These are phyloP conservation scores for Russula sp. DNA, from an alignment of 768 basidiomycete genomes.

Conservation along the genomic window DNA sequence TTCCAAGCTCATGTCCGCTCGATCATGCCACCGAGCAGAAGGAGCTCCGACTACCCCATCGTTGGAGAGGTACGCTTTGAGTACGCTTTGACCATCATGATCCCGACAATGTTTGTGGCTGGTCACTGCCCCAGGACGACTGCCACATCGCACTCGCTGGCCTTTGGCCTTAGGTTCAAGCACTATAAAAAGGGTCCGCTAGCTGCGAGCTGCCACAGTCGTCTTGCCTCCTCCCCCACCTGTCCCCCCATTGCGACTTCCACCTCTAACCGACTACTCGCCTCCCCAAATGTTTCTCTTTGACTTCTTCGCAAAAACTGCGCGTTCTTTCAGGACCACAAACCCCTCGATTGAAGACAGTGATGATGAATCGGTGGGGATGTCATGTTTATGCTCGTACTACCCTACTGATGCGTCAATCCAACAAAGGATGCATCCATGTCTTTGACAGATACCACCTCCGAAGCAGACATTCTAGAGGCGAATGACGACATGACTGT, in stretches of 20 bases:
- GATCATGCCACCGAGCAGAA: neutral
- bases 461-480: neutral
- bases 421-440: neutral
- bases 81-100: neutral
- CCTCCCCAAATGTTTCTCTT: constrained; percentile 4
- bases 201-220: too few species aligned
- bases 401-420: neutral
- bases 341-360: constrained; percentile 1
- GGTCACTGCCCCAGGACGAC: neutral
- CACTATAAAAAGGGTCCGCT: neutral
- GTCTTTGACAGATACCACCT: neutral
- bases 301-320: neutral
- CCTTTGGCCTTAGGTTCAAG: neutral
- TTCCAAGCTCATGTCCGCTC: neutral
- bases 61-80: neutral
- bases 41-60: neutral
- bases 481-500: neutral
- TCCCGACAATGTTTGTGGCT: neutral
- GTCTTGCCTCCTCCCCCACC: neutral
- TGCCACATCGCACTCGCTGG: neutral
- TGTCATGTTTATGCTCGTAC: neutral
- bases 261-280: neutral
- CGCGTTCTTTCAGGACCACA: constrained; percentile 1
- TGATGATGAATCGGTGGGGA: constrained; percentile 12
- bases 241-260: neutral